Conservation (phyloP, 2,329 filamentous ascomycete genomes). For the Alternaria sp. region DNA sequence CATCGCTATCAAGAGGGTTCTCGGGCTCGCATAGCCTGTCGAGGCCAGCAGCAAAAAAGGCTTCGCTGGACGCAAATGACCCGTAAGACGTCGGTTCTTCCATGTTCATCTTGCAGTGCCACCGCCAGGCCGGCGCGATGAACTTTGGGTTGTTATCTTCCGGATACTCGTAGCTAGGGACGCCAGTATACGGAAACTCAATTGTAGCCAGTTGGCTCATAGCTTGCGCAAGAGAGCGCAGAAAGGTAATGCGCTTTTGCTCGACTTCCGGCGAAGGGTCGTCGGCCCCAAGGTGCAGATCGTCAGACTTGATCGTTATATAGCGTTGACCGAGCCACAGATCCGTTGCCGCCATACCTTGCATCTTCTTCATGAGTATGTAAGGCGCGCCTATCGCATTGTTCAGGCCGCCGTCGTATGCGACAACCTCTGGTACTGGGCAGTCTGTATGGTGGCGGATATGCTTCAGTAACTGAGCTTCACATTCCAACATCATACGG, state of each 20-base stretch:
- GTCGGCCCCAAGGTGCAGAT: neutral
- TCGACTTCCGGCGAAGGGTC: neutral
- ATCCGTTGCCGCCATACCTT: conserved; percentile 13
- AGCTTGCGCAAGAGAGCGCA: conserved; percentile 16
- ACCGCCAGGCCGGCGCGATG: neutral
- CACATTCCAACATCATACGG: conserved; percentile 7
- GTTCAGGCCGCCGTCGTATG: conserved; percentile 13
- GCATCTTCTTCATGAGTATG: conserved; percentile 22
- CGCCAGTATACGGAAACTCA: conserved; percentile 17
- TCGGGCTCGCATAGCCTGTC: neutral
- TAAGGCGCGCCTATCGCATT: conserved; percentile 26
- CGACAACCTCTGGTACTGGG: conserved; percentile 22
- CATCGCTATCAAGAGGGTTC: neutral
- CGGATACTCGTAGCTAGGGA: conserved; percentile 4
- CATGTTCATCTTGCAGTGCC: conserved; percentile 1
- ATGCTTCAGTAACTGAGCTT: conserved; percentile 17
- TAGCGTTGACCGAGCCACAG: conserved; percentile 18
- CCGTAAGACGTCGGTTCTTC: neutral
- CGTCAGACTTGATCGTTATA: neutral
- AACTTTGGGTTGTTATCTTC: neutral
- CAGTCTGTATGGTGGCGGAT: conserved; percentile 11
- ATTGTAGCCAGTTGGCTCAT: conserved; percentile 15
- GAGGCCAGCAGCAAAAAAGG: conserved; percentile 3
- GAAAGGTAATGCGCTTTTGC: conserved; percentile 16
- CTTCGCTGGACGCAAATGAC: conserved; percentile 5